A percentile compares a stretch with the other conserved stretches of the same genome.
phyloP scores from a whole-genome alignment of 257 asterid species.

The Verbena officinalis region DNA sequence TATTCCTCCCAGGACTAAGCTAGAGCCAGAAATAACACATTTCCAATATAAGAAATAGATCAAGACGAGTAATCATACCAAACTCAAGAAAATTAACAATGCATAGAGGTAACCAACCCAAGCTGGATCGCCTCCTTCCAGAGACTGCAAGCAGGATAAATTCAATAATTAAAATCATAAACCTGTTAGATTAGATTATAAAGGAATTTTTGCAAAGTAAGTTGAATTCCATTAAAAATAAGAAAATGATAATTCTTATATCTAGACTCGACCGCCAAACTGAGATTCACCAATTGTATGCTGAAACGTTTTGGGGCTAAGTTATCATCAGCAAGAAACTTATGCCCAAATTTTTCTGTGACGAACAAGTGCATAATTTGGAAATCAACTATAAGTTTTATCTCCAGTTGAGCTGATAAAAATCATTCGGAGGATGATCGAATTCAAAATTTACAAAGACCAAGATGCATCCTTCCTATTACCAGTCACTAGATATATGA shows the following conservation, averaged over 20 bases:
- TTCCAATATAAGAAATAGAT: background rate
- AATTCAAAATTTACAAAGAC: too few species aligned
- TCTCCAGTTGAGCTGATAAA: too few species aligned
- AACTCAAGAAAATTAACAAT: constrained; percentile 74
- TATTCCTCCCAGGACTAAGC: background rate
- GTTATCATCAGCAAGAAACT: constrained; percentile 7
- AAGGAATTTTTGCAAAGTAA: constrained; percentile 19
- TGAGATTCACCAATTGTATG: background rate
- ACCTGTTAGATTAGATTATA: constrained; percentile 13
- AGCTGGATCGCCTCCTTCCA: constrained; percentile 74
- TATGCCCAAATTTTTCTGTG: background rate
- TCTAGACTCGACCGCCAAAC: constrained; percentile 9
- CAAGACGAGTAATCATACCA: constrained; percentile 55
- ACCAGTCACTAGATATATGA: too few species aligned
- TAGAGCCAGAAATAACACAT: constrained; percentile 9
- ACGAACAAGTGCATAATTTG: too few species aligned
- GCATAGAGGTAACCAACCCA: constrained; percentile 93
- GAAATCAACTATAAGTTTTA: too few species aligned
- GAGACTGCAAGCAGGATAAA: constrained; percentile 63
- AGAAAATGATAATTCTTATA: background rate
- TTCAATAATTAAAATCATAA: constrained; percentile 29
- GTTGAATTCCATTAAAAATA: background rate
- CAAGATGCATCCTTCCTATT: too few species aligned
- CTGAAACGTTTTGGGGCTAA: background rate
- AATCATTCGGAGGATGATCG: too few species aligned